A percentile compares a stretch with the other conserved stretches of the same genome.
These are phyloP conservation scores for Hymenoscyphus occultus DNA, from an alignment of 2,329 filamentous ascomycete species.

Conservation along the genomic window DNA sequence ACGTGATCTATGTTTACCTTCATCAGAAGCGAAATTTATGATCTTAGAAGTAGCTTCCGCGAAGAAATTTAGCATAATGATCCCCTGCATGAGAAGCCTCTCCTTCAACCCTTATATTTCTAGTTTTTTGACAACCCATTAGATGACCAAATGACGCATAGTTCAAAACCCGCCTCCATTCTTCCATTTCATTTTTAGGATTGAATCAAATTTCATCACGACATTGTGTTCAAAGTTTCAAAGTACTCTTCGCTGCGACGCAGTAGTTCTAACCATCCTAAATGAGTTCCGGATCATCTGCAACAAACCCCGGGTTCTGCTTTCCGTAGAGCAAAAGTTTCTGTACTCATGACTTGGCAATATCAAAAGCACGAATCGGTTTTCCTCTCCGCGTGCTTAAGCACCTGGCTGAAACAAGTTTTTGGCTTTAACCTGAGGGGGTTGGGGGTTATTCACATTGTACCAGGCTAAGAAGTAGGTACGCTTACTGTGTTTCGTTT, in stretches of 20 bases:
- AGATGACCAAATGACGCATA: too few species aligned
- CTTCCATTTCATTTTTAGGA: too few species aligned
- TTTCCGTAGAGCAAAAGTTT: neutral
- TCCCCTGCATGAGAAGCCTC: too few species aligned
- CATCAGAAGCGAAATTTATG: too few species aligned
- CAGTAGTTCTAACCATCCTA: neutral
- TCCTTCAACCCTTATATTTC: too few species aligned
- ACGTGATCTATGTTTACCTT: too few species aligned
- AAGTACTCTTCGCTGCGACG: neutral
- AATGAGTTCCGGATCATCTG: constrained; percentile 1
- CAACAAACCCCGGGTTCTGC: neutral
- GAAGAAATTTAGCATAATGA: too few species aligned
- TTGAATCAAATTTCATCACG: too few species aligned
- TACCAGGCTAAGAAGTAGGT: neutral
- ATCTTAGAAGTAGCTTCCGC: too few species aligned
- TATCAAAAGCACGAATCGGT: neutral
- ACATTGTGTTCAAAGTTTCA: too few species aligned
- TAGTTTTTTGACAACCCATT: too few species aligned
- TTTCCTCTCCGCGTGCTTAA: neutral
- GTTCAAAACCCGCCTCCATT: too few species aligned
- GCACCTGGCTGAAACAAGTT: constrained; percentile 1
- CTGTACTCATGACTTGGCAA: neutral
- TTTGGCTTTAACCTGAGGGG: constrained; percentile 5
- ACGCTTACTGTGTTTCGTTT: constrained; percentile 8
- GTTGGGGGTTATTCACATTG: neutral